These are phyloP conservation scores for Poteriospumella lacustris DNA, from an alignment of 108 stramenopile species.

Conservation along the genomic window DNA sequence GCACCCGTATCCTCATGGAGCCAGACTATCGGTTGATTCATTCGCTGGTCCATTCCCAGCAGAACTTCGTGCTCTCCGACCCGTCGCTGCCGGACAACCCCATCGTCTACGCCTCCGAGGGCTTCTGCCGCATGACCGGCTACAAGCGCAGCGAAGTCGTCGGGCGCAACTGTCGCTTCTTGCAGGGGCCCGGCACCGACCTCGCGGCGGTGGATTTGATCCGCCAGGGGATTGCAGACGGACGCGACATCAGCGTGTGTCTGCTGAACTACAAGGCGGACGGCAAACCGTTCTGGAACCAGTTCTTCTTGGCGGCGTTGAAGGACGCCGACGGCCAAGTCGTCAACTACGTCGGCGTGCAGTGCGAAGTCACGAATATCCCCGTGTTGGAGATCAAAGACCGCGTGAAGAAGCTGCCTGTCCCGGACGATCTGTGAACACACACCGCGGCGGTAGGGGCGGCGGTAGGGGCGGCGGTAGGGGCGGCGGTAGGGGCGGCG, in stretches of 20 bases:
- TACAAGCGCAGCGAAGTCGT: conserved; percentile 84
- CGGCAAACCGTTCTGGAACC: conserved; percentile 95
- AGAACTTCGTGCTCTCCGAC: conserved; percentile 65
- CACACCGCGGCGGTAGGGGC: too few relatives aligned
- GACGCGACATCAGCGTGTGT: conserved; percentile 79
- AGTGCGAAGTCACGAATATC: conserved; percentile 66
- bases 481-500: too few relatives aligned
- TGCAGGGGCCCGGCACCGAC: conserved; percentile 88
- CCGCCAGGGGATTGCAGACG: conserved; percentile 76
- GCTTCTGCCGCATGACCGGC: conserved; percentile 83
- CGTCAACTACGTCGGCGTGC: conserved; percentile 95
- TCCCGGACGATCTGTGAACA: neutral
- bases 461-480: too few relatives aligned
- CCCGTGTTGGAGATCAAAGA: conserved; percentile 16
- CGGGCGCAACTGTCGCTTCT: conserved; percentile 90
- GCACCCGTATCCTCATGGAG: conserved; percentile 32
- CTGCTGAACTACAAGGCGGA: conserved; percentile 91
- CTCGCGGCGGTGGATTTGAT: conserved; percentile 89
- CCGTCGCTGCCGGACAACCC: conserved; percentile 94
- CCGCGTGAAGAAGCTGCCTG: conserved; percentile 3
- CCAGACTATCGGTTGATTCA: conserved; percentile 42
- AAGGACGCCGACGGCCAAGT: conserved; percentile 78
- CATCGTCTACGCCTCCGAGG: conserved; percentile 45
- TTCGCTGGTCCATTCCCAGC: conserved; percentile 37
- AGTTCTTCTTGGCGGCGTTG: conserved; percentile 89